Conservation (phyloP, 192 early-diverging fungal genomes). For the Chytriomyces confervae region DNA sequence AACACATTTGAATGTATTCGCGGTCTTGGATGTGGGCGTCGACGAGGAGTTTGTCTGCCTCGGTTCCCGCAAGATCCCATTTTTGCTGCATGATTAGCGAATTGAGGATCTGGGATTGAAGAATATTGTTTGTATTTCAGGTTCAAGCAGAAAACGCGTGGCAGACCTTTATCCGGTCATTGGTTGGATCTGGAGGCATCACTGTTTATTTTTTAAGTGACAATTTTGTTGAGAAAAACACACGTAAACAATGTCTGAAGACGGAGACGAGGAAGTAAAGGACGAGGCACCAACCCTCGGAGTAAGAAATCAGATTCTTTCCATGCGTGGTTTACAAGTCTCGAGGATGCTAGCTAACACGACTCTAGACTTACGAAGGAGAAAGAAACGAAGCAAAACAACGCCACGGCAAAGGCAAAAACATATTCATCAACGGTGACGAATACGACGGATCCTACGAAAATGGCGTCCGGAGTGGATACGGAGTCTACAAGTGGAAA, state of each 20-base stretch:
- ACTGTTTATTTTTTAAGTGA: too few species aligned
- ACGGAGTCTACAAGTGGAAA: slow-evolving; percentile 63
- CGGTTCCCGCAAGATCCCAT: neutral
- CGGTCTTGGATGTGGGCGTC: neutral
- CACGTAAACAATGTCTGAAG: slow-evolving; percentile 51
- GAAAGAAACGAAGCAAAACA: slow-evolving; percentile 56
- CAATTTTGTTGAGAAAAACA: neutral
- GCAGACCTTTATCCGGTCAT: neutral
- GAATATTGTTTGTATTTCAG: too few species aligned
- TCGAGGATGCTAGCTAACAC: neutral
- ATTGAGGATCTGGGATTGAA: neutral
- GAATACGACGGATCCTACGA: slow-evolving; percentile 57
- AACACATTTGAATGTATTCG: slow-evolving; percentile 30
- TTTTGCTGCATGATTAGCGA: neutral
- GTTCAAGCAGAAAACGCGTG: neutral
- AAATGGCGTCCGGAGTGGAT: slow-evolving; percentile 49
- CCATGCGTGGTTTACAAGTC: neutral
- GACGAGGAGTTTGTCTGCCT: slow-evolving; percentile 24
- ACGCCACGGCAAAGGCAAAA: slow-evolving; percentile 64
- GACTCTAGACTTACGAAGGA: slow-evolving; percentile 60
- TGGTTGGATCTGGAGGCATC: neutral
- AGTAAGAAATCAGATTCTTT: slow-evolving; percentile 30
- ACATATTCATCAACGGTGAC: slow-evolving; percentile 64
- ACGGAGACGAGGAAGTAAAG: slow-evolving; percentile 55
- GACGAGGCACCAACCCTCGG: slow-evolving; percentile 54